A percentile compares a stretch with the other conserved stretches of the same genome.
phyloP scores from a whole-genome alignment of 192 early-diverging fungal species.

The Neocallimastix lanati region DNA sequence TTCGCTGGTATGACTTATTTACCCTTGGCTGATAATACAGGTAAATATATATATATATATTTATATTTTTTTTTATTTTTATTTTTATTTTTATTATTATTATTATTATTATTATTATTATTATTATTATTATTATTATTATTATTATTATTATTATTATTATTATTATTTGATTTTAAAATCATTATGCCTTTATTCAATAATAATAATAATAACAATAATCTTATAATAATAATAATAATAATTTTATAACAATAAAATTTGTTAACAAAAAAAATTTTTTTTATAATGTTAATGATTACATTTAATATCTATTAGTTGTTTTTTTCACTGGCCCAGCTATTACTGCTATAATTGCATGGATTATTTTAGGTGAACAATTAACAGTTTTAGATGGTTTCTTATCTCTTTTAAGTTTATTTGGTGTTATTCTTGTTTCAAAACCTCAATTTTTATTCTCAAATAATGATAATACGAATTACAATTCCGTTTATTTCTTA shows the following conservation, averaged over 20 bases:
- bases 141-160: neutral
- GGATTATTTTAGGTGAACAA: conserved; percentile 36
- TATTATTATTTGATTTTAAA: too few relatives aligned
- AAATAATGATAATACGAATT: neutral
- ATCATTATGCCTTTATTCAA: too few relatives aligned
- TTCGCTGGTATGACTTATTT: conserved; percentile 51
- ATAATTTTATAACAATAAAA: too few relatives aligned
- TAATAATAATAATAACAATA: too few relatives aligned
- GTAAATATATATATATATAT: conserved; percentile 2
- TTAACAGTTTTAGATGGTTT: conserved; percentile 35
- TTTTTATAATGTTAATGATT: too few relatives aligned
- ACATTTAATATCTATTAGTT: too few relatives aligned
- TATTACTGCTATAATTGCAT: conserved; percentile 54
- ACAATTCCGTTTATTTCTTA: conserved; percentile 11
- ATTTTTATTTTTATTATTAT: neutral
- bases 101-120: neutral
- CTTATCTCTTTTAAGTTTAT: conserved; percentile 29
- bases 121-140: too few relatives aligned
- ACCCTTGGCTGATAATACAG: conserved; percentile 54
- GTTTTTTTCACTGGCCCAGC: conserved; percentile 58
- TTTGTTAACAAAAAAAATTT: too few relatives aligned
- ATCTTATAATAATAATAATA: too few relatives aligned
- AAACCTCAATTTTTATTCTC: conserved; percentile 28
- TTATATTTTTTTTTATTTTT: neutral
- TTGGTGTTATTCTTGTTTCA: conserved; percentile 43